A percentile compares a stretch with the other conserved stretches of the same genome.
Conservation (phyloP, 176 grass and related monocot species). For the Poa pratensis region DNA sequence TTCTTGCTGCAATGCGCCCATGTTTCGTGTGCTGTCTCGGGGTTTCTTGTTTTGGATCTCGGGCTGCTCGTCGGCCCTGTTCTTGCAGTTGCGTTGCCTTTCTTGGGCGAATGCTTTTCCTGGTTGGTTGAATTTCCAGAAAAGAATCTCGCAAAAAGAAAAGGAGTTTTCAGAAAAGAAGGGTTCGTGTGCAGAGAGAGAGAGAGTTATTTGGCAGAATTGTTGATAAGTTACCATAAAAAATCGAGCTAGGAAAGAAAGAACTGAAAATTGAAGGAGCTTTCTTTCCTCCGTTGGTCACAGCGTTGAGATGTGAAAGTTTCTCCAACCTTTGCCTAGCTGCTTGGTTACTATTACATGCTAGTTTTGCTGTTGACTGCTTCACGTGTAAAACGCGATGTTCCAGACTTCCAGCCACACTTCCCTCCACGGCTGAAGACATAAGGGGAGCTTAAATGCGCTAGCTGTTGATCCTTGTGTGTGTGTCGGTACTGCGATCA, state of each 20-base stretch:
- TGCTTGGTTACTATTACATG: constrained; percentile 22
- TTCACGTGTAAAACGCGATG: constrained; percentile 49
- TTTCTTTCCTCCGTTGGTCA: constrained; percentile 9
- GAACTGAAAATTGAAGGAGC: not conserved
- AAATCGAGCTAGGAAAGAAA: constrained; percentile 20
- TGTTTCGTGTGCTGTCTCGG: not conserved
- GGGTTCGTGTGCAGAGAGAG: not conserved
- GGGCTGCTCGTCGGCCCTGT: not conserved
- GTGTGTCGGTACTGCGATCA: constrained; percentile 38
- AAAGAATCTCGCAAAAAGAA: too few relatives aligned
- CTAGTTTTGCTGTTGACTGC: constrained; percentile 19
- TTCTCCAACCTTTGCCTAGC: constrained; percentile 23
- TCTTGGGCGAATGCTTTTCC: constrained; percentile 27
- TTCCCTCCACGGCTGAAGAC: constrained; percentile 38
- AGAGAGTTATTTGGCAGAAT: not conserved
- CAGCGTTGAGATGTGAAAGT: constrained; percentile 27
- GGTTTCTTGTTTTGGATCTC: constrained; percentile 41
- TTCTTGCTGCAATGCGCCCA: constrained; percentile 24
- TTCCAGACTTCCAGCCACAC: constrained; percentile 21
- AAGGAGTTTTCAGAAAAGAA: too few relatives aligned
- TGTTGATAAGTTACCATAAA: constrained; percentile 7
- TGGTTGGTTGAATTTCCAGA: not conserved
- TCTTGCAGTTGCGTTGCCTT: constrained; percentile 25
- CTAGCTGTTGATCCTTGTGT: constrained; percentile 23
- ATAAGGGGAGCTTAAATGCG: constrained; percentile 2